Conservation (phyloP, 2,329 filamentous ascomycete genomes). For the Tympanopsis confertula region DNA sequence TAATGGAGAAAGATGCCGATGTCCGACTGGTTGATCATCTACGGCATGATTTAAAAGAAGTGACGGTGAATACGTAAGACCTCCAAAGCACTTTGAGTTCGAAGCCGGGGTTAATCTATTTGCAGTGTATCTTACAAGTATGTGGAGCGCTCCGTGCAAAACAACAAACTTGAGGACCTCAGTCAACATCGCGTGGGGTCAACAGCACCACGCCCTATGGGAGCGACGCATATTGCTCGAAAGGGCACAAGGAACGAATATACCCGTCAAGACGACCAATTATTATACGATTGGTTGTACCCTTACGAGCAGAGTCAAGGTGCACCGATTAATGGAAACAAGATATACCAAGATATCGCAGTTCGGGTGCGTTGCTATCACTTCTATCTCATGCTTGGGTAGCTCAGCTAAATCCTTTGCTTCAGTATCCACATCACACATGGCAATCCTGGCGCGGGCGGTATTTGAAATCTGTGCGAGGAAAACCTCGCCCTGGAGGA, state of each 20-base stretch:
- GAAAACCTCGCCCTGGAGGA: not conserved
- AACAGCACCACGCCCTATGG: not conserved
- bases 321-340: conserved; percentile 9
- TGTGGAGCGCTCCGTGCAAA: not conserved
- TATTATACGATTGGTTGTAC: not conserved
- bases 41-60: too few species aligned
- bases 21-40: not conserved
- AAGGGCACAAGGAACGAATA: not conserved
- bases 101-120: too few species aligned
- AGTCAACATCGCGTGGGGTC: not conserved
- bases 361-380: conserved; percentile 11
- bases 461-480: conserved; percentile 4
- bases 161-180: not conserved
- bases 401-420: conserved; percentile 10
- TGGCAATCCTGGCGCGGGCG: conserved; percentile 16
- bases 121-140: not conserved
- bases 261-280: not conserved
- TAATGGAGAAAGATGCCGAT: not conserved
- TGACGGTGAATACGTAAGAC: too few species aligned
- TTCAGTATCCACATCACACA: conserved; percentile 9
- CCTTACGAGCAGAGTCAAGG: conserved; percentile 2
- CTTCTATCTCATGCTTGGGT: conserved; percentile 14
- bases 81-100: too few species aligned
- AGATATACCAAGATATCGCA: conserved; percentile 19
- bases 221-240: not conserved